Evolutionary conservation across 2,329 filamentous ascomycete species (phyloP), one percentile per base, ranked within the genome.

Genomic region (Hypomyces perniciosus): DNA sequence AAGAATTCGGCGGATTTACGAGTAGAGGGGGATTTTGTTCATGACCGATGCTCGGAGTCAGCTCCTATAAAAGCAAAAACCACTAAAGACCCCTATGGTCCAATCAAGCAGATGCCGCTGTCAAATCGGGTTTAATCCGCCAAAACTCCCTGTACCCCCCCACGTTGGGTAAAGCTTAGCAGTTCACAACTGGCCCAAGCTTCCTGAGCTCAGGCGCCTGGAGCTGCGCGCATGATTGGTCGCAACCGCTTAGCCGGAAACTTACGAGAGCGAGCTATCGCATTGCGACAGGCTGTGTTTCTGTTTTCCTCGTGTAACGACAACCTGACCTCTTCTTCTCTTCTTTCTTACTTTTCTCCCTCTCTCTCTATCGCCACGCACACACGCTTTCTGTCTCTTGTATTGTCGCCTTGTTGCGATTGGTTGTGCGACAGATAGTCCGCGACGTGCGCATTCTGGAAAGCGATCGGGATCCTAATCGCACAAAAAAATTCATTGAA

Each of bases 201-300:
- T 64, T 57, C 57, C 57, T 55, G 57, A 65, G 61, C 61, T 65
- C 61, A 56, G 48, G 54, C 44, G 49, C 43, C 43, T 51, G 48
- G 43, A 46, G 39, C 48, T 47, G 40, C 31, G 29, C 34, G 37
- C 59, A 57, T 65, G 58, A 64, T 65, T 65, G 59, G 63, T n/a
- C 46, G 49, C 56, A 48, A 34, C 28, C 46, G 53, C 53, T 28
- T 35, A 49, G 48, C 46, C 31, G 31, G n/a, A 26, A 39, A 45
- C 43, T 40, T 53, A 39, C 47, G 46, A 44, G 51, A 38, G 51
- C 43, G 51, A 38, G 51, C 43, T 46, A 49, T 37, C 46, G 40
- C 46, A 53, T 53, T 20, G 42, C 51, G 38, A 53, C 51, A 46
- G 51, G 46, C 42, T 41, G 49, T 48, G 40, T 54, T 52, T 47